phyloP scores from a whole-genome alignment of 257 asterid genomes.

The Plantago ovata region DNA sequence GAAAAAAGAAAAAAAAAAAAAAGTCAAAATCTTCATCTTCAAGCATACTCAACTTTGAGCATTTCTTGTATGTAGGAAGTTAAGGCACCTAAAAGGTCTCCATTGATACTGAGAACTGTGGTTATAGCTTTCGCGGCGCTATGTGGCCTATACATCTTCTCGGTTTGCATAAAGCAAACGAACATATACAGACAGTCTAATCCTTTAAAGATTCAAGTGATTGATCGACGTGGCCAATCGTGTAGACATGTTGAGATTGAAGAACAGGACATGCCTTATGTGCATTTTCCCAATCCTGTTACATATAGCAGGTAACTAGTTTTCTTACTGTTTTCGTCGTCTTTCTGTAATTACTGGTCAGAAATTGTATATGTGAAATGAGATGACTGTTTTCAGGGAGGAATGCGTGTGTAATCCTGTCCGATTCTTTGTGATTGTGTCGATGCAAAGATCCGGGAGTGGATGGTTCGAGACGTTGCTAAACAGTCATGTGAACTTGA shows the following conservation, averaged over 20 bases:
- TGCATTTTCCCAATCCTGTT: constrained; percentile 67
- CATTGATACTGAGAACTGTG: constrained; percentile 40
- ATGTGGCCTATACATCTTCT: constrained; percentile 51
- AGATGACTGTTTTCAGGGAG: constrained; percentile 34
- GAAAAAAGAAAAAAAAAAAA: too few species aligned
- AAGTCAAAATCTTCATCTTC: too few species aligned
- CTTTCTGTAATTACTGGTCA: background rate
- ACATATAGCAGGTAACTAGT: constrained; percentile 53
- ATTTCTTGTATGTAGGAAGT: constrained; percentile 1
- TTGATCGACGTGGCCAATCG: constrained; percentile 24
- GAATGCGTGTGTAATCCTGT: constrained; percentile 88
- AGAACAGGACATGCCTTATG: constrained; percentile 37
- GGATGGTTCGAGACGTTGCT: constrained; percentile 91
- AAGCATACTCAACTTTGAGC: too few species aligned
- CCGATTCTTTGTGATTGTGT: constrained; percentile 53
- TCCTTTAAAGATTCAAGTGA: constrained; percentile 23
- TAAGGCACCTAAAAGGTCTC: constrained; percentile 49
- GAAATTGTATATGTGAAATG: background rate
- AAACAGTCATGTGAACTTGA: constrained; percentile 66
- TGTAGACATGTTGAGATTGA: constrained; percentile 32
- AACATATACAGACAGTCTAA: constrained; percentile 24
- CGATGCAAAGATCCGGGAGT: constrained; percentile 92
- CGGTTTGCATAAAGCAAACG: constrained; percentile 45
- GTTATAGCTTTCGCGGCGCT: constrained; percentile 40
- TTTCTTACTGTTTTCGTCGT: background rate